These are phyloP conservation scores for Pestalotiopsis sp. DNA, from an alignment of 2,329 filamentous ascomycete genomes.

Conservation along the genomic window DNA sequence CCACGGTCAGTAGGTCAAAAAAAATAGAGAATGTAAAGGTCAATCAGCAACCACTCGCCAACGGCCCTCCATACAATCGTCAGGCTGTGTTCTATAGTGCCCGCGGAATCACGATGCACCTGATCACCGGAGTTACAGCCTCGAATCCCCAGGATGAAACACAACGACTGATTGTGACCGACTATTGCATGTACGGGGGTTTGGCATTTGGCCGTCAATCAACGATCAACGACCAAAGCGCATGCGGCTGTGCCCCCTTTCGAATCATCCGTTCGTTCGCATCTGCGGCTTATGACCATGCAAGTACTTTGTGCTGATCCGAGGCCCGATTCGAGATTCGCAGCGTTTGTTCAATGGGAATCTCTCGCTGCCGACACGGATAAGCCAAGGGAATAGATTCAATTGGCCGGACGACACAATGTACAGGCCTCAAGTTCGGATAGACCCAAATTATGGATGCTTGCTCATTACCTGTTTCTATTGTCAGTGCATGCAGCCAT, in stretches of 20 bases:
- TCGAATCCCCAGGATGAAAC: not conserved
- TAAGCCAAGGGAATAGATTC: not conserved
- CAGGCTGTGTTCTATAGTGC: not conserved
- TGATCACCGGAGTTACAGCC: not conserved
- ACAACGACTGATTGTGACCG: not conserved
- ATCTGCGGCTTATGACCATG: not conserved
- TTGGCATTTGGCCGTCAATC: not conserved
- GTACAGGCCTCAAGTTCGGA: not conserved
- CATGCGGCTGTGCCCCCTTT: not conserved
- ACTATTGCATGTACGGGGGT: not conserved
- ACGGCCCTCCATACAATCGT: not conserved
- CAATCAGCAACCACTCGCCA: not conserved
- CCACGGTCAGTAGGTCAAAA: not conserved
- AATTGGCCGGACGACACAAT: not conserved
- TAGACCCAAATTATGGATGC: not conserved
- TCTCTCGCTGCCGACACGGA: constrained; percentile 4
- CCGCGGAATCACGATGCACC: not conserved
- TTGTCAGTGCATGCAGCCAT: not conserved
- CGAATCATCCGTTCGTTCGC: not conserved
- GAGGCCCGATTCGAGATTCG: not conserved
- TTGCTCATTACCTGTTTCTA: not conserved
- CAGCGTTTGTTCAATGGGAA: not conserved
- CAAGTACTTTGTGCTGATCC: not conserved
- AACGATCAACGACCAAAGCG: not conserved
- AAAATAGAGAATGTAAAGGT: not conserved